phyloP scores from a whole-genome alignment of 1,139 yeast species.

The Candida labiduridarum region DNA sequence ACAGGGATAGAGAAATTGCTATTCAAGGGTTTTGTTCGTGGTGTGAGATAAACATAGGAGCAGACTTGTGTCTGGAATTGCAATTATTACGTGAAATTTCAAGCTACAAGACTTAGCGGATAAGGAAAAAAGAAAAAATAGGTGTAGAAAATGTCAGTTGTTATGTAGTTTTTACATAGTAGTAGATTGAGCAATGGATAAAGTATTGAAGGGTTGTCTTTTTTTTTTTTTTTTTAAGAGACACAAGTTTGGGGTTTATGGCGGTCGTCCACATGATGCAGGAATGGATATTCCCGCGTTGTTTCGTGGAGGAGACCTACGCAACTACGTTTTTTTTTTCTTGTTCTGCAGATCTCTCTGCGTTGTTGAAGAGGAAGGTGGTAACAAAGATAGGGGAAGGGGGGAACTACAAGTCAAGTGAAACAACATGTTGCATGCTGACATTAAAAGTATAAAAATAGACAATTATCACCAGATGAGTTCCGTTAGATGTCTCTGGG shows the following conservation, averaged over 20 bases:
- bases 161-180: background rate
- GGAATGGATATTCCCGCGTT: background rate
- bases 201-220: background rate
- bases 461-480: no score
- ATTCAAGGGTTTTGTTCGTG: no score
- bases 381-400: no score
- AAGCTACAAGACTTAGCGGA: background rate
- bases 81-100: background rate
- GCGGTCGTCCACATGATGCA: slow-evolving; percentile 1
- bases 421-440: no score
- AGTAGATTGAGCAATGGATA: background rate
- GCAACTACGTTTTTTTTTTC: no score
- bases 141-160: background rate
- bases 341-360: background rate
- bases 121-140: background rate
- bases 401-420: no score
- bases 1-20: background rate
- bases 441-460: no score
- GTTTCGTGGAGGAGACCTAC: background rate
- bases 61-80: background rate
- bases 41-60: background rate
- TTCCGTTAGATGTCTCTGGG: no score
- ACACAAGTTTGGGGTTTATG: background rate
- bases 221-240: background rate
- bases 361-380: no score